A percentile compares a stretch with the other conserved stretches of the same genome.
phyloP scores from a whole-genome alignment of 1,139 yeast species.

The Eremothecium cymbalariae region DNA sequence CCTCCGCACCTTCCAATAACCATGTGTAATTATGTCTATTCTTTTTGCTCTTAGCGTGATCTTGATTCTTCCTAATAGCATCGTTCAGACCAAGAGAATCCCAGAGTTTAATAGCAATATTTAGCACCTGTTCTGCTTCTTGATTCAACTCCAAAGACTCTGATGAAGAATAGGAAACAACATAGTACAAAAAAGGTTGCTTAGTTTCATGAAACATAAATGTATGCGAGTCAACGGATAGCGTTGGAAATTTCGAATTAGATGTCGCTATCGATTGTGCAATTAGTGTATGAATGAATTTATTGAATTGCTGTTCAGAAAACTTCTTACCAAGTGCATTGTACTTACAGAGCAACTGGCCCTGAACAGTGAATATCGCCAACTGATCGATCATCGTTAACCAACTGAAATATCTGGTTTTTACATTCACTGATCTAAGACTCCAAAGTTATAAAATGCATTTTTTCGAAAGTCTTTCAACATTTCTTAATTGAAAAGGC shows the following conservation, averaged over 20 bases:
- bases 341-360: constrained; percentile 48
- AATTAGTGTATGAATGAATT: constrained; percentile 36
- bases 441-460: too few relatives aligned
- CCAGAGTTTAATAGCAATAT: constrained; percentile 26
- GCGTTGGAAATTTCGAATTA: constrained; percentile 32
- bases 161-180: constrained; percentile 28
- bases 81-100: constrained; percentile 25
- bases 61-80: constrained; percentile 24
- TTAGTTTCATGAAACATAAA: constrained; percentile 25
- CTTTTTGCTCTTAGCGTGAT: constrained; percentile 22
- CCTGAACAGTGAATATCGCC: constrained; percentile 48
- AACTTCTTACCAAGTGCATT: constrained; percentile 39
- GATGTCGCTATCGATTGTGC: constrained; percentile 26
- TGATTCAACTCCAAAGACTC: constrained; percentile 29
- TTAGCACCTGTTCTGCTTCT: constrained; percentile 29
- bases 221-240: constrained; percentile 32
- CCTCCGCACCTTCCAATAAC: constrained; percentile 24
- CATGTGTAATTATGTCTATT: constrained; percentile 22
- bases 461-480: too few relatives aligned
- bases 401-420: too few relatives aligned
- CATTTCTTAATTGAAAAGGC: too few relatives aligned
- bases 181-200: constrained; percentile 28
- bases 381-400: constrained; percentile 49
- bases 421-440: too few relatives aligned
- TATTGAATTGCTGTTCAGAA: constrained; percentile 44